Evolutionary conservation across 345 rosid species (phyloP).

Genomic region (Populus euphratica): DNA sequence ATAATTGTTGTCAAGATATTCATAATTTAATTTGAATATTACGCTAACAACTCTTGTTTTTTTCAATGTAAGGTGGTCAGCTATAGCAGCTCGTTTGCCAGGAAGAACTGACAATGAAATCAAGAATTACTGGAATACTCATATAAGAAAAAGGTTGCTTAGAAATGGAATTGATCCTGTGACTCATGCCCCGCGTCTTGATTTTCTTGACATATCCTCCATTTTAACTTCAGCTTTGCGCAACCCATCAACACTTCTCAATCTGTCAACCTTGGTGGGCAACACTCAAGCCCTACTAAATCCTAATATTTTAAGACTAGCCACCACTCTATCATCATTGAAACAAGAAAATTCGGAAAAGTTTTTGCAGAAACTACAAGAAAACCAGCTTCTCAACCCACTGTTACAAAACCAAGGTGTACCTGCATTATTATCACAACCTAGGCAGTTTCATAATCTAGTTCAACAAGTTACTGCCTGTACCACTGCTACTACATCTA

Average conservation of each 20-base stretch:
- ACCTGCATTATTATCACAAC: slow-evolving; percentile 8
- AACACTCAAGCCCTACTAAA: slow-evolving; percentile 44
- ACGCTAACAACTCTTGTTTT: not conserved
- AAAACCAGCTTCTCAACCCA: slow-evolving; percentile 30
- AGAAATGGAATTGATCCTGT: slow-evolving; percentile 90
- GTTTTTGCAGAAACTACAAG: slow-evolving; percentile 34
- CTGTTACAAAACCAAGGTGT: slow-evolving; percentile 22
- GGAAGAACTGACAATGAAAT: slow-evolving; percentile 97
- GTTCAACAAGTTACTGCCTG: slow-evolving; percentile 20
- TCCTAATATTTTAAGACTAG: slow-evolving; percentile 42
- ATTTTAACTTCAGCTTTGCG: slow-evolving; percentile 48
- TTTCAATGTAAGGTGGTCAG: slow-evolving; percentile 75
- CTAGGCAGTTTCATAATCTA: slow-evolving; percentile 20
- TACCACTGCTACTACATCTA: slow-evolving; percentile 16
- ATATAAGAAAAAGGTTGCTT: slow-evolving; percentile 75
- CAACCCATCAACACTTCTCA: slow-evolving; percentile 40
- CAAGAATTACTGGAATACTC: slow-evolving; percentile 96
- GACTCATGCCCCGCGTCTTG: slow-evolving; percentile 81
- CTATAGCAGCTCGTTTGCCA: slow-evolving; percentile 94
- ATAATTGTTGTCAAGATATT: not conserved
- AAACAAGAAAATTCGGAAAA: slow-evolving; percentile 49
- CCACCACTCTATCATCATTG: slow-evolving; percentile 36
- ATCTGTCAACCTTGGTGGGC: slow-evolving; percentile 41
- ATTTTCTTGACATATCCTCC: slow-evolving; percentile 69
- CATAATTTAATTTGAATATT: not conserved